Conservation (phyloP, 805 yeast species). For the Candida vaughaniae region DNA sequence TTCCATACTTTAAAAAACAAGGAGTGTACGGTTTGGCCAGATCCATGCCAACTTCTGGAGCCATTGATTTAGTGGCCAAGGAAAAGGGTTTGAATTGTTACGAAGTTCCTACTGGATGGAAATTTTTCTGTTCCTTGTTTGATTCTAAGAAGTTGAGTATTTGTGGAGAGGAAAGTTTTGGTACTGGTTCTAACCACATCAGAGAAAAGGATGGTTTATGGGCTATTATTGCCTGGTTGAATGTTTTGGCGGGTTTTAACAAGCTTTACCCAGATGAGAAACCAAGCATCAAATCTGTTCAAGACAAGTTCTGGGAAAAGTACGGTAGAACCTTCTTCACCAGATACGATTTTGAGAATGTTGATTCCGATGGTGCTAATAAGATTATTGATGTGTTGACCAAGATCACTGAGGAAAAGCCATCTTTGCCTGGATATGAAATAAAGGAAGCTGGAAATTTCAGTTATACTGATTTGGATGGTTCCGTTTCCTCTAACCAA, state of each 20-base stretch:
- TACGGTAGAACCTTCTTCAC: slow-evolving; percentile 98
- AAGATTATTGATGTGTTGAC: slow-evolving; percentile 54
- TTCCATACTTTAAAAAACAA: slow-evolving; percentile 85
- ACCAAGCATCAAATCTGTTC: slow-evolving; percentile 76
- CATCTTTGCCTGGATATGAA: slow-evolving; percentile 44
- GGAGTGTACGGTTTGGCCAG: slow-evolving; percentile 94
- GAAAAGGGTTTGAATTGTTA: slow-evolving; percentile 70
- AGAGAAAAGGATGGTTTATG: slow-evolving; percentile 98
- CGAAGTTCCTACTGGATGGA: slow-evolving; percentile 99
- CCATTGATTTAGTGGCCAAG: slow-evolving; percentile 88
- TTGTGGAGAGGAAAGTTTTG: slow-evolving; percentile 98
- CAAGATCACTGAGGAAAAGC: slow-evolving; percentile 25
- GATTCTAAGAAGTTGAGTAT: slow-evolving; percentile 91
- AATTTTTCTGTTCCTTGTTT: slow-evolving; percentile 92
- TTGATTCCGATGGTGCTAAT: slow-evolving; percentile 70
- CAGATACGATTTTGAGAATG: slow-evolving; percentile 90
- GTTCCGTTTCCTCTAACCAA: slow-evolving; percentile 82
- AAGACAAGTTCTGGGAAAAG: slow-evolving; percentile 80
- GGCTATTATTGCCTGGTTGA: slow-evolving; percentile 98
- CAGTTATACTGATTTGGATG: slow-evolving; percentile 91
- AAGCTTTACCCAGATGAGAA: slow-evolving; percentile 51
- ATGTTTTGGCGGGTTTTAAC: slow-evolving; percentile 84
- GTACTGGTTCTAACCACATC: slow-evolving; percentile 96
- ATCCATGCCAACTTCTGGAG: slow-evolving; percentile 96
- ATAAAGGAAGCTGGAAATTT: slow-evolving; percentile 84